Conservation (phyloP, 2,329 filamentous ascomycete species). For the Albophoma yamanashiensis region DNA sequence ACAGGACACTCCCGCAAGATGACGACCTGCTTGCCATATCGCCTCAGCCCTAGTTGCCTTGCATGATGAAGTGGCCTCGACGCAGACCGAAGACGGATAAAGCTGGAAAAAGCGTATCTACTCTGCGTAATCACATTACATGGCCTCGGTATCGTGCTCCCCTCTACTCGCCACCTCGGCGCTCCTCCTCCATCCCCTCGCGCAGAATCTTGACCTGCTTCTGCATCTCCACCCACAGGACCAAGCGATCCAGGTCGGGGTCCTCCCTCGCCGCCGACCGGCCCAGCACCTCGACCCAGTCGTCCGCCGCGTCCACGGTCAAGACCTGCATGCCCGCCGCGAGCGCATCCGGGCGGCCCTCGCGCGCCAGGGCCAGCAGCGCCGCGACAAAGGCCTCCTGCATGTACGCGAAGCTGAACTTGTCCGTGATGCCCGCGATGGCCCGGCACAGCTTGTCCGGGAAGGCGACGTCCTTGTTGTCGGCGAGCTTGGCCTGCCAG, state of each 20-base stretch:
- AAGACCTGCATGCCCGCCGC: neutral
- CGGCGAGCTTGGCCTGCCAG: constrained; percentile 46
- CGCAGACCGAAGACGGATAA: neutral
- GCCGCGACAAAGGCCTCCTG: constrained; percentile 59
- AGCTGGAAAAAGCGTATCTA: neutral
- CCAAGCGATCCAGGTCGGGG: constrained; percentile 34
- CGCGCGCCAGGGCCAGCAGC: constrained; percentile 45
- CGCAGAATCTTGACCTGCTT: constrained; percentile 51
- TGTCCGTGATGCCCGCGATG: constrained; percentile 51
- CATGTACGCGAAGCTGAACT: constrained; percentile 61
- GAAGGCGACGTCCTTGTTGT: constrained; percentile 49
- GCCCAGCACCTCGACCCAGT: constrained; percentile 23
- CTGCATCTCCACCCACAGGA: constrained; percentile 52
- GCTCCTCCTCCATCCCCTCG: constrained; percentile 41
- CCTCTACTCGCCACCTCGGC: constrained; percentile 1
- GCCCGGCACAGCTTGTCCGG: constrained; percentile 44
- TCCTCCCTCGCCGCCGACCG: constrained; percentile 17
- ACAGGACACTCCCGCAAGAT: neutral
- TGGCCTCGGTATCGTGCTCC: neutral
- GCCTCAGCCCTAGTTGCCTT: neutral
- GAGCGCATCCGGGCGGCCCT: neutral
- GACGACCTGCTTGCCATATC: neutral
- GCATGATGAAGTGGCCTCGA: neutral
- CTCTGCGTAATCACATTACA: neutral
- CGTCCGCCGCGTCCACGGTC: constrained; percentile 22